Base-by-base conservation (phyloP, 176 grass and related monocot species). In the Oryza australiensis region DNA sequence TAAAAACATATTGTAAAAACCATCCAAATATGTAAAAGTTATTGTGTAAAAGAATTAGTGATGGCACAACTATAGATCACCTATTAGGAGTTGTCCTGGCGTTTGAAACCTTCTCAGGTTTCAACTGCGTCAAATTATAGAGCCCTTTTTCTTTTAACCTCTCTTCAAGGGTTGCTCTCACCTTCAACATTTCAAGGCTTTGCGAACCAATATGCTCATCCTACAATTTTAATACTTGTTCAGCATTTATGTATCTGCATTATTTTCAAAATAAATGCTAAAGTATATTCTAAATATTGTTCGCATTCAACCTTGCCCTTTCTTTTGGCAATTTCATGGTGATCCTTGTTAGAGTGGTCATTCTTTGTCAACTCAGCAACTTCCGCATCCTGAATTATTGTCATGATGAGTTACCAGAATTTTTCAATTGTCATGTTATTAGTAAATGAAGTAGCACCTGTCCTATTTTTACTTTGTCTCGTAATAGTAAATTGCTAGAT, bases 171-270 rank as follows among this genome's bases (percentile, higher is more conserved):
- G 88, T 83, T 66, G 86, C 90, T 88, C 95, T 94, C 86, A 94
- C 79, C 83, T 95, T 98, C 79, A 98, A 76, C 95, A 98, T 98
- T 87, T 98, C 86, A 55, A 88, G 77, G 79, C 92, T 91, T 82
- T 90, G 90, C 20, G 72, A 75, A 63, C 92, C 80, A 35, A 90
- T 74, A 76, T 82, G 68, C 70, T 79, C 45, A 48, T 91, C 86
- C 95, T 97, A 87, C 12, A 27, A 79, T 66, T 72, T 76, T 41
- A 43, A 78, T 20, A 74, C 28, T 75, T 12, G 42, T 81, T 79
- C 70, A 87, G 53, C 29, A 80, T 75, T 69, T 32, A 78, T 46
- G 26, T 16, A 84, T 62, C 68, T 68, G n/a, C 38, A 62, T 3
- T 11, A 18, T 34, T 14, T 77, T 41, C 73, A 40, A 83, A 64